A percentile compares a stretch with the other conserved stretches of the same genome.
Evolutionary conservation across 805 yeast genomes (phyloP).

Genomic region (Candida anglica): DNA sequence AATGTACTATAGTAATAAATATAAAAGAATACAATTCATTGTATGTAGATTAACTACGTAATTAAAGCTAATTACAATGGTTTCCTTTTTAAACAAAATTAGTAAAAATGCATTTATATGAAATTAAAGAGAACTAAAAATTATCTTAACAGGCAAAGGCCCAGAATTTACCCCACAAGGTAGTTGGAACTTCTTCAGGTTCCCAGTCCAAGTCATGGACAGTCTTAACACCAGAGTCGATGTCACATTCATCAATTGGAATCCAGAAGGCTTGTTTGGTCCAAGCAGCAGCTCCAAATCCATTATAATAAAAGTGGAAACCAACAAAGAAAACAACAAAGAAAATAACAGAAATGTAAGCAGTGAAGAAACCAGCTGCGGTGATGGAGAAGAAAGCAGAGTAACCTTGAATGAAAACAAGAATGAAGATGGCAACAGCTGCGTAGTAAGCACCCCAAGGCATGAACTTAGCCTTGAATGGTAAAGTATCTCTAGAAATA

Average conservation of each 20-base stretch:
- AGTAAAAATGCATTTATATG: not conserved
- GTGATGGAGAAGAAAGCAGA: constrained; percentile 53
- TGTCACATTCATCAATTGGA: constrained; percentile 60
- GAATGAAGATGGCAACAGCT: constrained; percentile 45
- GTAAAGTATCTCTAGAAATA: constrained; percentile 63
- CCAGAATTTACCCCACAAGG: constrained; percentile 56
- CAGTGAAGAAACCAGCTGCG: constrained; percentile 59
- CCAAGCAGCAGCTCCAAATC: constrained; percentile 26
- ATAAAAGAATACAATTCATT: too few species aligned
- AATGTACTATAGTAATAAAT: too few species aligned
- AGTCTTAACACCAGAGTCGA: constrained; percentile 63
- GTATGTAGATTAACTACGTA: too few species aligned
- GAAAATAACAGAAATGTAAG: constrained; percentile 65
- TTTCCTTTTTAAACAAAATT: not conserved
- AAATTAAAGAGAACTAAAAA: not conserved
- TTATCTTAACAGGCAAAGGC: constrained; percentile 26
- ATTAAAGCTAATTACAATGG: too few species aligned
- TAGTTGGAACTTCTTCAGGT: constrained; percentile 45
- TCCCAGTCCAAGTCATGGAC: constrained; percentile 60
- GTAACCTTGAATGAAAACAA: constrained; percentile 72
- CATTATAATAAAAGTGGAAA: constrained; percentile 51
- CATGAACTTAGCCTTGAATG: constrained; percentile 70
- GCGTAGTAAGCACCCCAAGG: constrained; percentile 68
- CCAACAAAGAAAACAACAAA: constrained; percentile 53
- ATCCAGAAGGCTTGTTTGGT: constrained; percentile 37